These are phyloP conservation scores for Aspergillus candidus DNA, from an alignment of 2,329 filamentous ascomycete genomes.

Conservation along the genomic window DNA sequence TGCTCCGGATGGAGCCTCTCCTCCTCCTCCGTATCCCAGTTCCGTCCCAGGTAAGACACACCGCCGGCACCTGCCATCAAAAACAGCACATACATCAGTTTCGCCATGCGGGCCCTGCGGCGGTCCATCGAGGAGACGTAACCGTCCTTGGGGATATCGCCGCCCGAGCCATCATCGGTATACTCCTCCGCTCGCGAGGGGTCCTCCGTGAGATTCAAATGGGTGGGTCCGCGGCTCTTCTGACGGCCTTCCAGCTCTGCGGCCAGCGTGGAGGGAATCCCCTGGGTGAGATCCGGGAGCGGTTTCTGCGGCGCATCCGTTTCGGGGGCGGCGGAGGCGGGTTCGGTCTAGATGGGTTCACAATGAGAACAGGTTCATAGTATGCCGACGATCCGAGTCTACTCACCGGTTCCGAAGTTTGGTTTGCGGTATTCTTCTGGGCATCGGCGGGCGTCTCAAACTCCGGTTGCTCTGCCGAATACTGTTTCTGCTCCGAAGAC, in stretches of 20 bases:
- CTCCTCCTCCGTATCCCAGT: slow-evolving; percentile 76
- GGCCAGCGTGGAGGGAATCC: slow-evolving; percentile 85
- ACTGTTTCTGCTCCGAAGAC: slow-evolving; percentile 21
- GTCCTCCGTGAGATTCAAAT: slow-evolving; percentile 51
- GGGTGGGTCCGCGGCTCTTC: slow-evolving; percentile 32
- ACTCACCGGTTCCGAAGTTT: slow-evolving; percentile 24
- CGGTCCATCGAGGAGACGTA: slow-evolving; percentile 90
- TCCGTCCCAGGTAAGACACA: slow-evolving; percentile 71
- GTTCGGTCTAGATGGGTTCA: slow-evolving; percentile 27
- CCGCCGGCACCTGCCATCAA: slow-evolving; percentile 52
- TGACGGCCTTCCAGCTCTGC: slow-evolving; percentile 57
- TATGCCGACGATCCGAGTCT: neutral
- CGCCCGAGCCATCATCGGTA: slow-evolving; percentile 47
- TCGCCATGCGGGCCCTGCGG: slow-evolving; percentile 68
- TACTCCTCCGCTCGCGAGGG: slow-evolving; percentile 40
- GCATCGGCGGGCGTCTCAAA: slow-evolving; percentile 32
- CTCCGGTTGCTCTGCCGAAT: slow-evolving; percentile 34
- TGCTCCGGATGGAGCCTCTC: slow-evolving; percentile 61
- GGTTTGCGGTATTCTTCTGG: slow-evolving; percentile 24
- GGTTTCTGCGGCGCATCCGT: slow-evolving; percentile 51
- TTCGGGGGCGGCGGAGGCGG: slow-evolving; percentile 28
- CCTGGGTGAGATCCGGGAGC: slow-evolving; percentile 85
- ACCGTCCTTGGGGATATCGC: slow-evolving; percentile 65
- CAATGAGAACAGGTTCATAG: neutral
- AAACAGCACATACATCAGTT: slow-evolving; percentile 63